These are phyloP conservation scores for Aegilops bicornis DNA, from an alignment of 176 grass and related monocot genomes.

Conservation along the genomic window DNA sequence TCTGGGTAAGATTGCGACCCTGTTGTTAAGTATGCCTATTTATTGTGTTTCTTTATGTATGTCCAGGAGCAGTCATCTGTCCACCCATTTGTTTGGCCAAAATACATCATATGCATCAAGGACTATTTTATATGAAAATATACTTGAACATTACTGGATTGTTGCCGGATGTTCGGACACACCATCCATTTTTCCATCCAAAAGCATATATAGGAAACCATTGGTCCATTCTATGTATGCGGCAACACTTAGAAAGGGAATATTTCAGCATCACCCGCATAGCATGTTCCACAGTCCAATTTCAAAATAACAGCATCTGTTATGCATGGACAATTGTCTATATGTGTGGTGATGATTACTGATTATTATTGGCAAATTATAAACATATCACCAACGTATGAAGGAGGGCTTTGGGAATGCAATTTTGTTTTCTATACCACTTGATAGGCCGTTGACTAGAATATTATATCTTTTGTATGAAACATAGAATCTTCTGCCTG, in stretches of 20 bases:
- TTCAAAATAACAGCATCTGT: not conserved
- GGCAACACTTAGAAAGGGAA: not conserved
- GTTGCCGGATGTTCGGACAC: not conserved
- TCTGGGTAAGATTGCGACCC: constrained; percentile 33
- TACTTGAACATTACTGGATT: not conserved
- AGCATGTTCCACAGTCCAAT: not conserved
- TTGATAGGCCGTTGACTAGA: not conserved
- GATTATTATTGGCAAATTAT: not conserved
- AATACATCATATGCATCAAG: not conserved
- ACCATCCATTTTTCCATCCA: not conserved
- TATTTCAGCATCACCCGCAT: not conserved
- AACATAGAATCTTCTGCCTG: not conserved
- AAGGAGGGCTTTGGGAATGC: not conserved
- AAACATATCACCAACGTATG: not conserved
- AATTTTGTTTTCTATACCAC: not conserved
- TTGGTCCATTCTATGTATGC: not conserved
- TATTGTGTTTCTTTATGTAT: not conserved
- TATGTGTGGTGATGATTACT: not conserved
- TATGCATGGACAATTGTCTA: not conserved
- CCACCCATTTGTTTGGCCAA: not conserved
- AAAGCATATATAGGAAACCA: not conserved
- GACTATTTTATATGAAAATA: not conserved
- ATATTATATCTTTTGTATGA: not conserved
- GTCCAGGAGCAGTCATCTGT: not conserved
- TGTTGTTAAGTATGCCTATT: not conserved